Conservation (phyloP, 2,329 filamentous ascomycete genomes). For the Clonostachys solani region DNA sequence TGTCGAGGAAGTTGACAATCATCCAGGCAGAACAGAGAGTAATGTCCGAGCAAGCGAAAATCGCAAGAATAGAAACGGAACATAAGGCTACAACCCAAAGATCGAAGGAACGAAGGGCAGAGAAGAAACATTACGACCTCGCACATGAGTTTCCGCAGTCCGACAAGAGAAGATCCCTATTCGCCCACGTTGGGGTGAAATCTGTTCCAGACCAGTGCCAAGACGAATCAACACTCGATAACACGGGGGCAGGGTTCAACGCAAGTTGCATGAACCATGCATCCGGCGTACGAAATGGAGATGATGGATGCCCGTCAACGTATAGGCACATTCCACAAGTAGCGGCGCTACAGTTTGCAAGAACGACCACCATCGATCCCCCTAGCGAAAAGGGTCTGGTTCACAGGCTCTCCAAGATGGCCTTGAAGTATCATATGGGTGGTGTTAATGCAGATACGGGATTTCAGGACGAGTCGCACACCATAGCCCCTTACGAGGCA, state of each 20-base stretch:
- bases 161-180: constrained; percentile 4
- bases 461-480: constrained; percentile 6
- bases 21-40: constrained; percentile 47
- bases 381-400: neutral
- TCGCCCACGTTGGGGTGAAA: constrained; percentile 1
- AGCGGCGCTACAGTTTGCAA: constrained; percentile 49
- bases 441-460: constrained; percentile 13
- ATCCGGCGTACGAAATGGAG: too few species aligned
- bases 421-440: constrained; percentile 33
- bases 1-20: constrained; percentile 44
- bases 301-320: constrained; percentile 4
- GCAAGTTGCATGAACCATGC: too few species aligned
- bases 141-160: neutral
- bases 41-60: constrained; percentile 25
- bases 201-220: neutral
- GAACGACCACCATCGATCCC: constrained; percentile 44
- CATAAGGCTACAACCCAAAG: neutral
- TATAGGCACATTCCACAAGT: constrained; percentile 50
- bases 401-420: constrained; percentile 39
- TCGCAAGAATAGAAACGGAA: constrained; percentile 15
- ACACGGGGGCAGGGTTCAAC: too few species aligned
- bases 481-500: constrained; percentile 13
- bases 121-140: too few species aligned
- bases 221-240: too few species aligned
- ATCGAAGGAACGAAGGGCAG: too few species aligned